A percentile compares a stretch with the other conserved stretches of the same genome.
Evolutionary conservation across 768 basidiomycete genomes (phyloP).

Genomic region (Lentinula boryana): DNA sequence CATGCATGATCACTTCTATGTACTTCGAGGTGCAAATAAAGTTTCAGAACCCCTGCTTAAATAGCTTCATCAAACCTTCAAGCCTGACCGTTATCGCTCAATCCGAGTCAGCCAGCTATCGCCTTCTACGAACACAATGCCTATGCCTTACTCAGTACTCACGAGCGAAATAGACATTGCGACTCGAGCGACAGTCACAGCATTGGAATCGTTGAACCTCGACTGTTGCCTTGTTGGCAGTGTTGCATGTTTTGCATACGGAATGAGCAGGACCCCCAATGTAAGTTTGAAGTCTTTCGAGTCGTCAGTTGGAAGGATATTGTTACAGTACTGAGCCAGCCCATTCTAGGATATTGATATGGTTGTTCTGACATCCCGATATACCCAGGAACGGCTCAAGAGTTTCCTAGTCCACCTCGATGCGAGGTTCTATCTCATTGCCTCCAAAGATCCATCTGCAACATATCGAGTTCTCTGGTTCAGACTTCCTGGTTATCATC

Average conservation of each 20-base stretch:
- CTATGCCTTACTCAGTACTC: background rate
- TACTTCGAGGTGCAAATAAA: too few relatives aligned
- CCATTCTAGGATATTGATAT: conserved; percentile 39
- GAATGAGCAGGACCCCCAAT: conserved; percentile 28
- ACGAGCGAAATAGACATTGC: background rate
- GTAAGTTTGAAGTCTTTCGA: conserved; percentile 16
- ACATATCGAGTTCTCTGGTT: conserved; percentile 39
- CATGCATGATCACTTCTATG: too few relatives aligned
- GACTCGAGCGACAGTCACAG: conserved; percentile 19
- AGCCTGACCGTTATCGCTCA: background rate
- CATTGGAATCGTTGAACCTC: conserved; percentile 19
- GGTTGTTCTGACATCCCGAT: conserved; percentile 28
- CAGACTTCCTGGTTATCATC: conserved; percentile 14
- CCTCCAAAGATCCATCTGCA: conserved; percentile 28
- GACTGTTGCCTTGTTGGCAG: conserved; percentile 33
- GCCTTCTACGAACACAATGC: background rate
- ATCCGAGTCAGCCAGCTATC: too few relatives aligned
- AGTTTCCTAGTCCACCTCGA: conserved; percentile 22
- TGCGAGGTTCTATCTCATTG: conserved; percentile 28
- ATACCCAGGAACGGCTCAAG: conserved; percentile 35
- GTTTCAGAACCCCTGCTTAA: too few relatives aligned
- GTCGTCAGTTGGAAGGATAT: background rate
- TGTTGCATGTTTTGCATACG: conserved; percentile 31
- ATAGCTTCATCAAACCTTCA: background rate
- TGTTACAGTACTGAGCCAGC: background rate